A percentile compares a stretch with the other conserved stretches of the same genome.
These are phyloP conservation scores for Paraurostyla sp. DNA, from an alignment of 73 alveolate species.

Conservation along the genomic window DNA sequence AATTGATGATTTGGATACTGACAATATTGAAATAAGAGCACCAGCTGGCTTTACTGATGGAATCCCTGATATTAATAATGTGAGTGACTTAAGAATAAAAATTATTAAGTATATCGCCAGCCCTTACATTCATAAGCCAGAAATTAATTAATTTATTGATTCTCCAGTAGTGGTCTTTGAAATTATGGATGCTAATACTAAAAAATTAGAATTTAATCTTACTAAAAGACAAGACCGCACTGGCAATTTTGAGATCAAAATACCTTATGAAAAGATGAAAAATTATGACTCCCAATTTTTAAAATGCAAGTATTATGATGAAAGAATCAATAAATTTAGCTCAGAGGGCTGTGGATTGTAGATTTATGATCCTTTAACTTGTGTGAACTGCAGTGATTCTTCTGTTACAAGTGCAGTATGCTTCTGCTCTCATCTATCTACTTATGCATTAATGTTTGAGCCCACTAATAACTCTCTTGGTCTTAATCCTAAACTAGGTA, in stretches of 20 bases:
- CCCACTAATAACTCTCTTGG: neutral
- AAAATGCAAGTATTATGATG: constrained; percentile 21
- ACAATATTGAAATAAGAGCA: constrained; percentile 21
- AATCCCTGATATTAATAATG: constrained; percentile 35
- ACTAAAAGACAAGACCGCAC: neutral
- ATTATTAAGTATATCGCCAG: neutral
- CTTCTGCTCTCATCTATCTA: neutral
- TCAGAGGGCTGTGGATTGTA: constrained; percentile 36
- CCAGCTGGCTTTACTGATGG: constrained; percentile 24
- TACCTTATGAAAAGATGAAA: constrained; percentile 23
- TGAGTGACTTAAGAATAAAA: constrained; percentile 31
- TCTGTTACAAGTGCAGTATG: constrained; percentile 42
- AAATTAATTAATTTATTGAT: constrained; percentile 19
- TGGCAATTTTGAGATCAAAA: neutral
- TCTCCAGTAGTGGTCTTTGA: constrained; percentile 20
- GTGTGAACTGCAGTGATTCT: neutral
- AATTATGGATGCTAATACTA: constrained; percentile 34
- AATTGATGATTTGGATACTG: neutral
- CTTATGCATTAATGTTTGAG: constrained; percentile 6
- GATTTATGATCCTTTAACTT: neutral
- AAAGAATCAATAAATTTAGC: neutral
- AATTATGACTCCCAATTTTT: neutral
- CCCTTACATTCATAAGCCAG: constrained; percentile 1
- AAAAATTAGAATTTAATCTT: neutral
- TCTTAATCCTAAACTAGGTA: constrained; percentile 12